Evolutionary conservation across 2,329 filamentous ascomycete species (phyloP).

Genomic region (Hypoxylon sp.): DNA sequence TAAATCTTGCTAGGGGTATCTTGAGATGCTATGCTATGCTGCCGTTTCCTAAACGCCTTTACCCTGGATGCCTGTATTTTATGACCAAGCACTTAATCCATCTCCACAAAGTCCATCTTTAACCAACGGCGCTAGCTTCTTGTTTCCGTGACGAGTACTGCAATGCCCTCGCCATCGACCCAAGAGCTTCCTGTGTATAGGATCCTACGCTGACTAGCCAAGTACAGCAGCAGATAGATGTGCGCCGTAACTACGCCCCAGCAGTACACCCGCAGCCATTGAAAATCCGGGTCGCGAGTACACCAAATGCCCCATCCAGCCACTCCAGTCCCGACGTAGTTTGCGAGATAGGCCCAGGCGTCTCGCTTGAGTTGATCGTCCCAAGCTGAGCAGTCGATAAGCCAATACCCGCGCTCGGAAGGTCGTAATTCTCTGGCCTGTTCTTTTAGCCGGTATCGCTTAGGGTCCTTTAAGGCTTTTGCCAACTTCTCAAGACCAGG

Average conservation of each 20-base stretch:
- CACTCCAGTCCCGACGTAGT: conserved; percentile 65
- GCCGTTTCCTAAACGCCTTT: conserved; percentile 9
- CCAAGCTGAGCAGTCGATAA: conserved; percentile 68
- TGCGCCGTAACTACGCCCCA: conserved; percentile 80
- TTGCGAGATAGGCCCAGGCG: conserved; percentile 69
- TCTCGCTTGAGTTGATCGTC: conserved; percentile 54
- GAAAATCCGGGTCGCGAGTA: conserved; percentile 53
- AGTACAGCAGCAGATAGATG: conserved; percentile 77
- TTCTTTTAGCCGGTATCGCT: conserved; percentile 61
- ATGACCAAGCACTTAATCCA: background rate
- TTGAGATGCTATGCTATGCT: background rate
- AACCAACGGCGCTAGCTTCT: conserved; percentile 22
- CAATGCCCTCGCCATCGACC: conserved; percentile 69
- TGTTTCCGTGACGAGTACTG: conserved; percentile 56
- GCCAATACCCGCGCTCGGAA: conserved; percentile 83
- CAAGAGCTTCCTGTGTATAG: conserved; percentile 67
- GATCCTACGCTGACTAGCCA: conserved; percentile 72
- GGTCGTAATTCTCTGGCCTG: conserved; percentile 59
- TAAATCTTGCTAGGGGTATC: conserved; percentile 1
- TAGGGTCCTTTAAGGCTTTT: conserved; percentile 58
- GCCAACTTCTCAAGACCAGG: conserved; percentile 61
- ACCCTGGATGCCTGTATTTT: conserved; percentile 6
- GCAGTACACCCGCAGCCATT: conserved; percentile 72
- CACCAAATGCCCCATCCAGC: conserved; percentile 76
- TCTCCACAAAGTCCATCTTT: background rate